These are phyloP conservation scores for Gossypium turneri DNA, from an alignment of 345 rosid species.

Conservation along the genomic window DNA sequence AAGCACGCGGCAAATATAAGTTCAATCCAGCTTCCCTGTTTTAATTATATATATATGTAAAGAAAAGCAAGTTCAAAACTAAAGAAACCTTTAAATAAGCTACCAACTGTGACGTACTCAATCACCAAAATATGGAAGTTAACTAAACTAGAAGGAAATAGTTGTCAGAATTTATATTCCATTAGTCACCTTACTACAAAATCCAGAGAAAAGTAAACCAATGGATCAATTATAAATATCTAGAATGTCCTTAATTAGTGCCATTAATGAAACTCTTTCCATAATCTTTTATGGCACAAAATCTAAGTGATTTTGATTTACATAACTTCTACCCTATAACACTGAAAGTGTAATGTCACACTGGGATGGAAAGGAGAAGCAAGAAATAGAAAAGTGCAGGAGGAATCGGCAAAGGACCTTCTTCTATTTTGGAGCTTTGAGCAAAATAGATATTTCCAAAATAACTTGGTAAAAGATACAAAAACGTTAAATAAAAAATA, in stretches of 20 bases:
- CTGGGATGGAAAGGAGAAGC: not conserved
- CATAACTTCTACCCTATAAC: not conserved
- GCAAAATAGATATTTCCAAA: not conserved
- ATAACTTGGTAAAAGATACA: not conserved
- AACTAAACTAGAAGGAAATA: not conserved
- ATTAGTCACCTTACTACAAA: not conserved
- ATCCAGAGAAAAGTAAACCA: not conserved
- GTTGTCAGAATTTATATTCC: not conserved
- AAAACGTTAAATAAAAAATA: not conserved
- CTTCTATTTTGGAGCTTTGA: not conserved
- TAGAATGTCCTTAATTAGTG: not conserved
- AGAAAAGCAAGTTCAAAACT: not conserved
- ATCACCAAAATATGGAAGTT: not conserved
- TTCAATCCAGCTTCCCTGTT: not conserved
- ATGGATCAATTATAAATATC: not conserved
- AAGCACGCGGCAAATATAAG: not conserved
- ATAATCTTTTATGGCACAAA: not conserved
- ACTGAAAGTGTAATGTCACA: not conserved
- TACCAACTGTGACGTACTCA: not conserved
- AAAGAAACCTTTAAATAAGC: not conserved
- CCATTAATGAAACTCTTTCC: not conserved
- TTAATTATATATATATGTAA: too few species aligned
- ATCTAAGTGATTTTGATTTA: not conserved
- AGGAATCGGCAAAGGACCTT: not conserved
- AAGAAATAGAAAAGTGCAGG: not conserved